These are phyloP conservation scores for Teratosphaeria viscida DNA, from an alignment of 2,329 filamentous ascomycete genomes.

Conservation along the genomic window DNA sequence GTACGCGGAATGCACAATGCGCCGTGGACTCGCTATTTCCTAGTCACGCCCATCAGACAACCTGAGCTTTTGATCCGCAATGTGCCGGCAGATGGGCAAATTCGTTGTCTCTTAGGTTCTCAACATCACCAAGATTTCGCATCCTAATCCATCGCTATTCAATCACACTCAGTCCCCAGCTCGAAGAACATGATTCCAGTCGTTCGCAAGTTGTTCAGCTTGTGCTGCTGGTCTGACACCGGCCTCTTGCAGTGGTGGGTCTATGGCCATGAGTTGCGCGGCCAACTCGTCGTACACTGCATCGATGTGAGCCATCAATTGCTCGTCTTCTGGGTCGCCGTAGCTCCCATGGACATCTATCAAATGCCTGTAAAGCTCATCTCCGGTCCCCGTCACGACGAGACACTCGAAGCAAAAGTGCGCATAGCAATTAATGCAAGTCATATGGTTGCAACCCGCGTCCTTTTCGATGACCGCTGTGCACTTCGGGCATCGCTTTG, in stretches of 20 bases:
- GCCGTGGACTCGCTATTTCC: background rate
- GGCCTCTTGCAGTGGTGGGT: background rate
- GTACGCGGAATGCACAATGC: background rate
- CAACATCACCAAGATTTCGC: too few relatives aligned
- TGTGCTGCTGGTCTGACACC: background rate
- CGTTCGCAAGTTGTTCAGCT: background rate
- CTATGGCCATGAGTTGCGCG: background rate
- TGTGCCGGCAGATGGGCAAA: background rate
- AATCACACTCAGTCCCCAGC: too few relatives aligned
- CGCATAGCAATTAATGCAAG: constrained; percentile 1
- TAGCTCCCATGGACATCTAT: constrained; percentile 1
- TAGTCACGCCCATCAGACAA: background rate
- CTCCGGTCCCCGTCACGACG: background rate
- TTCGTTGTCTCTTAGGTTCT: background rate
- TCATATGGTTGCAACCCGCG: constrained; percentile 5
- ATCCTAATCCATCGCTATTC: too few relatives aligned
- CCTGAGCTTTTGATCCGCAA: background rate
- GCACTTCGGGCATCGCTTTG: constrained; percentile 6
- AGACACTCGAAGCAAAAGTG: constrained; percentile 8
- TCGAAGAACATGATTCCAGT: too few relatives aligned
- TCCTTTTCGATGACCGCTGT: background rate
- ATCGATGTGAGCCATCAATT: background rate
- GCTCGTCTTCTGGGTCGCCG: background rate
- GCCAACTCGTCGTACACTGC: background rate
- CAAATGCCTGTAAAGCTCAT: constrained; percentile 3